phyloP scores from a whole-genome alignment of 495 filamentous ascomycete species.

The Echria macrotheca region DNA sequence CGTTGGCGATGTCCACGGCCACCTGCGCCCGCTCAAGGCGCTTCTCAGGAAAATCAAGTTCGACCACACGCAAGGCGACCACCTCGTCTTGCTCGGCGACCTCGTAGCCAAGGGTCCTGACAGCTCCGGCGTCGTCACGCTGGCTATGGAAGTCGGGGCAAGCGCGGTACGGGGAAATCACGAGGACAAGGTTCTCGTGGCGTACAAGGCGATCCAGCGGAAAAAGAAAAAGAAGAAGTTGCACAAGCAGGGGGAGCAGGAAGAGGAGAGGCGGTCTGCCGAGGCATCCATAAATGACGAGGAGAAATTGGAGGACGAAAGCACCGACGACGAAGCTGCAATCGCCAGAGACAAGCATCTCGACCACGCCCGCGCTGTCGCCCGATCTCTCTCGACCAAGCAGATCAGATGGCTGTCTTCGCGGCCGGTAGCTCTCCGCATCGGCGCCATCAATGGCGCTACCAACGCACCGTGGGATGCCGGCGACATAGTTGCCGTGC shows the following conservation, averaged over 20 bases:
- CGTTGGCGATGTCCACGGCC: conserved; percentile 89
- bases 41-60: conserved; percentile 67
- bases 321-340: conserved; percentile 4
- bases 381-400: conserved; percentile 31
- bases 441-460: conserved; percentile 49
- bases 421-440: conserved; percentile 69
- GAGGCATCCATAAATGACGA: too few species aligned
- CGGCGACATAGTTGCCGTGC: conserved; percentile 65
- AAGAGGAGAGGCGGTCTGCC: too few species aligned
- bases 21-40: conserved; percentile 56
- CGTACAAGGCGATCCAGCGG: conserved; percentile 5
- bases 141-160: conserved; percentile 63
- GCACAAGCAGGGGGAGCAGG: neutral
- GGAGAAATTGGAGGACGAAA: neutral
- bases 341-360: conserved; percentile 21
- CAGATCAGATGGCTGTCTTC: conserved; percentile 65
- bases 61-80: conserved; percentile 53
- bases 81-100: conserved; percentile 79
- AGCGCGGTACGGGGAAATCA: conserved; percentile 88
- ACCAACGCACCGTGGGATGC: conserved; percentile 37
- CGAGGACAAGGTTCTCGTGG: conserved; percentile 69
- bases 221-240: conserved; percentile 15
- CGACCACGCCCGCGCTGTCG: conserved; percentile 26
- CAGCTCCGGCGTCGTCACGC: conserved; percentile 68
- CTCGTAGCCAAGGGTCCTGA: conserved; percentile 86